Base-by-base conservation (phyloP, 2,329 filamentous ascomycete genomes). In the Fusarium pseudograminearum region DNA sequence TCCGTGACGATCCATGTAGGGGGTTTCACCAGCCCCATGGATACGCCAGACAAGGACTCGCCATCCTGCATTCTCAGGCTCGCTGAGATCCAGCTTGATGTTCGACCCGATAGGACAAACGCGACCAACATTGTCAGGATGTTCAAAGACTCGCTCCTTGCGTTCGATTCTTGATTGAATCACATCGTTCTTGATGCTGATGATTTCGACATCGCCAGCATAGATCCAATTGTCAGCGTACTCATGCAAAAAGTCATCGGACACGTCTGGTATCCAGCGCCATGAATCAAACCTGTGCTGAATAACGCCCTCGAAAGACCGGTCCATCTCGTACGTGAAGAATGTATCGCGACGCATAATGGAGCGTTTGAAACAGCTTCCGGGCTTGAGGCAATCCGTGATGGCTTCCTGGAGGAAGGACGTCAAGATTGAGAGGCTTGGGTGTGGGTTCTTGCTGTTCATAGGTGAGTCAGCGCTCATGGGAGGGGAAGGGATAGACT, bases 11-110 rank as follows among this genome's bases (percentile, higher is more conserved):
- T 57, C 58, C 31, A 63, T 48, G 33, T 40, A 62, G 22, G 12
- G n/a, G 9, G 33, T 22, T 6, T 10, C 22, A 7, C 33, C 6
- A 0, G 11, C 16, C 9, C 31, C 24, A 16, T 34, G 38, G 8
- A 46, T 7, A n/a, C 28, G 34, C 50, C 61, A 64, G 16, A 30
- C 50, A 14, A 64, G 14, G 10, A 63, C 36, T 2, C 61, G 50
- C 12, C 26, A 48, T 10, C 50, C 59, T n/a, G 20, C 36, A 2
- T 14, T 3, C 22, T 64, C 61, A 0, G 36, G 26, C 2, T 22
- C 5, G 7, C 20, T 14, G 4, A 64, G 38, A 5, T 12, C 11
- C 2, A 34, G 44, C 3, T 28, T 12, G 20, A 57, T 22, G 8
- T 24, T 15, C 5, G 5, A 14, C 20, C 4, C 11, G 31, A n/a